These are phyloP conservation scores for Pseudogymnoascus sp. DNA, from an alignment of 2,329 filamentous ascomycete species.

Conservation along the genomic window DNA sequence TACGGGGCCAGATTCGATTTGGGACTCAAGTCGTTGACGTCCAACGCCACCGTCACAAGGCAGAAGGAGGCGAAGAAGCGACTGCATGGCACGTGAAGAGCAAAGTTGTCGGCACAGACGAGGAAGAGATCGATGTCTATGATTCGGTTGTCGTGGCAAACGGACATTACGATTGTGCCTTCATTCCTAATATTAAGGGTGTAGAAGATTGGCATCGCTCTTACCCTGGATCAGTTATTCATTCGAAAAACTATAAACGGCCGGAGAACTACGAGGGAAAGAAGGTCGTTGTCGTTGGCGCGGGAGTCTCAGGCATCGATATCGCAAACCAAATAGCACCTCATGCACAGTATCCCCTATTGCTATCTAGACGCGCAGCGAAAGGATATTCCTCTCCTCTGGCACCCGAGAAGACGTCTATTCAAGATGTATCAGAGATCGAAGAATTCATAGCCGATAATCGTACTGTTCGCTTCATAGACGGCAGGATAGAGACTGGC, in stretches of 20 bases:
- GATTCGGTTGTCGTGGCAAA: conserved; percentile 71
- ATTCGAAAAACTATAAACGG: conserved; percentile 73
- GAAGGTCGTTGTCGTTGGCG: conserved; percentile 78
- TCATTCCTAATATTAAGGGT: conserved; percentile 55
- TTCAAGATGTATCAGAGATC: conserved; percentile 37
- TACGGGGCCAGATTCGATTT: conserved; percentile 62
- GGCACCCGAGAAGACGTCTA: conserved; percentile 18
- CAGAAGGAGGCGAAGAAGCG: conserved; percentile 27
- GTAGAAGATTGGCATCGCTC: conserved; percentile 51
- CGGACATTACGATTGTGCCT: conserved; percentile 66
- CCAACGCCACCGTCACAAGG: conserved; percentile 21
- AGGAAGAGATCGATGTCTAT: conserved; percentile 31
- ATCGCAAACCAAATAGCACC: conserved; percentile 68
- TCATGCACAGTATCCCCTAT: conserved; percentile 45
- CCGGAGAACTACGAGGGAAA: conserved; percentile 56
- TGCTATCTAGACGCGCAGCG: conserved; percentile 22
- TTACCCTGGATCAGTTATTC: conserved; percentile 55
- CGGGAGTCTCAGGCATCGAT: conserved; percentile 76
- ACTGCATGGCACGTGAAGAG: conserved; percentile 12
- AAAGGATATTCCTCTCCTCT: conserved; percentile 31
- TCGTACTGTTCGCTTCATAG: conserved; percentile 57
- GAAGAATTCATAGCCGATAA: conserved; percentile 45
- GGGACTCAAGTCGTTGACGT: conserved; percentile 62
- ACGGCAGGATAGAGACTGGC: conserved; percentile 56
- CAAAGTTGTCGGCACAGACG: conserved; percentile 22